These are phyloP conservation scores for Pseudogymnoascus verrucosus DNA, from an alignment of 2,329 filamentous ascomycete genomes.

Conservation along the genomic window DNA sequence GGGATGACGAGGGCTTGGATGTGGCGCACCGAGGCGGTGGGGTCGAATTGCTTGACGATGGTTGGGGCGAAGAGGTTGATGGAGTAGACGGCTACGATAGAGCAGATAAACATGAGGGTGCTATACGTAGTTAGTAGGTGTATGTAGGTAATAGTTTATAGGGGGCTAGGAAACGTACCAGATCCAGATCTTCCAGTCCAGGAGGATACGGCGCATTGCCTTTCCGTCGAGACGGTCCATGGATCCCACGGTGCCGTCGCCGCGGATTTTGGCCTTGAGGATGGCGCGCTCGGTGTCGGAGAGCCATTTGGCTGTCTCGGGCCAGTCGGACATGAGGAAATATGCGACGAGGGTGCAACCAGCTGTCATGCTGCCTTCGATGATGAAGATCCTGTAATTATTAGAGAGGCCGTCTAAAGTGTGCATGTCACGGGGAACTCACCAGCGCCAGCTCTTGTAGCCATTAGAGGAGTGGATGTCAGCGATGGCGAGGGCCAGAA, in stretches of 20 bases:
- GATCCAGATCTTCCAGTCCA: constrained; percentile 35
- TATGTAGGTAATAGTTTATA: constrained; percentile 43
- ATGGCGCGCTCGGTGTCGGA: constrained; percentile 33
- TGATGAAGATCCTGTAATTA: constrained; percentile 42
- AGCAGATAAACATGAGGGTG: constrained; percentile 29
- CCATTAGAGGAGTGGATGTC: constrained; percentile 63
- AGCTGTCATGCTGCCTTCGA: constrained; percentile 40
- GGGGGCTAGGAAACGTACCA: constrained; percentile 35
- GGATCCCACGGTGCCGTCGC: constrained; percentile 53
- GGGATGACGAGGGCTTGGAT: constrained; percentile 34
- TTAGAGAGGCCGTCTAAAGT: constrained; percentile 18
- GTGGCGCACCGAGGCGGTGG: constrained; percentile 60
- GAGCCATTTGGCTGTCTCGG: constrained; percentile 14
- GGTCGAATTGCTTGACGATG: constrained; percentile 58
- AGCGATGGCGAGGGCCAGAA: constrained; percentile 21
- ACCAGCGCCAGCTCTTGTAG: constrained; percentile 56
- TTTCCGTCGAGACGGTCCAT: constrained; percentile 28
- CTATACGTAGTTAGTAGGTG: constrained; percentile 52
- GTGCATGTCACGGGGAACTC: neutral
- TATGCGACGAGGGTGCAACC: constrained; percentile 35
- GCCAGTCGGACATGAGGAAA: constrained; percentile 23
- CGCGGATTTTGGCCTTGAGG: constrained; percentile 25
- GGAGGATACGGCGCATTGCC: constrained; percentile 15
- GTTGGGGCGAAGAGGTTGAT: constrained; percentile 45
- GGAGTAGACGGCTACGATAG: constrained; percentile 48